Base-by-base conservation (phyloP, 768 basidiomycete genomes). In the Suillus subaureus region DNA sequence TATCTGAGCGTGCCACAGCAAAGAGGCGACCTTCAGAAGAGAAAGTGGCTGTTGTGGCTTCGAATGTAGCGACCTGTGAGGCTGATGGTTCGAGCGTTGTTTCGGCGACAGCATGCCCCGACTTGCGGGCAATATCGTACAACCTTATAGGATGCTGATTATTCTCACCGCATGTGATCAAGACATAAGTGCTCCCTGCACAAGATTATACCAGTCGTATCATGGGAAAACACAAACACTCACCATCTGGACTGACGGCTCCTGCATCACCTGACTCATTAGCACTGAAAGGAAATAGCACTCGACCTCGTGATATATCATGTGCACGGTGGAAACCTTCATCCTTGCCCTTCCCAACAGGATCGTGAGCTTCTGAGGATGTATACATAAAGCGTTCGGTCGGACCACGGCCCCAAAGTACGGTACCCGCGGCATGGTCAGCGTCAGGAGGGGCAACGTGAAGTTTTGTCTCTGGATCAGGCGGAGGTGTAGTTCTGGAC, bases 11-110 rank as follows among this genome's bases (percentile, higher is more conserved):
- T 4, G 82, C 88, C 7, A 88, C 71, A 16, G 89, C 87, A 11
- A 92, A 79, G 68, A 86, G 86, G 4, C 85, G 75, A 12, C 83
- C 84, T 67, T 91, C 89, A 0, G 87, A 81, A 68, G 89, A 90
- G 72, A 87, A 89, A 2, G 76, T 69, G 16, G 84, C 80, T 61
- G 73, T 74, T 56, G 81, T 86, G 39, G 90, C 80, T 71, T 88
- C 84, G 56, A 80, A 68, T 0, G 39, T n/a, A 35, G 64, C 66
- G 39, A 65, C 77, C 57, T 72, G 37, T 42, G 51, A 62, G 8
- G 61, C 54, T 6, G 40, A 23, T 51, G 68, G 54, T 57, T 81
- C 74, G 56, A 87, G 73, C 5, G 71, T 62, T 9, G 80, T 70
- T 1, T 65, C 71, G 49, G 75, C 71, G 8, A 69, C 70, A 1